Base-by-base conservation (phyloP, 1,284 basidiomycete genomes). In the Cryptococcus sp. region DNA sequence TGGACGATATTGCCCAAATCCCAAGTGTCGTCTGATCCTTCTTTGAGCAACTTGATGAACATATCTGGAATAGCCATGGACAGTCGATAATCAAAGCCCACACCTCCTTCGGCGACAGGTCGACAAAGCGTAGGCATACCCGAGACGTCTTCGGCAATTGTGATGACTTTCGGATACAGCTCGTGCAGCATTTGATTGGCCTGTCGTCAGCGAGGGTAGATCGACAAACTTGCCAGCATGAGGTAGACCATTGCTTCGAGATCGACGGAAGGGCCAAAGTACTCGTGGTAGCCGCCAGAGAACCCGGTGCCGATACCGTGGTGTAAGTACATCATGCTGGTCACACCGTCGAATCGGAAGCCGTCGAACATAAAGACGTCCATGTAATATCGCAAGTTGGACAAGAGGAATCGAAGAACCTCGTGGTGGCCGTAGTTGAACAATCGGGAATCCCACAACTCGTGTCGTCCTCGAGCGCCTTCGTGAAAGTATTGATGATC, bases 31-130 rank as follows among this genome's bases (percentile, higher is more conserved):
- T 98, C 94, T 4, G 72, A 59, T 68, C 82, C 84, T 74, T 98
- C 94, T 72, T 98, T 98, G 59, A 97, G 80, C 22, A 97, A 78
- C 74, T 98, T 97, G 79, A 98, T 98, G 91, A 92, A 98, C 92
- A 97, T 97, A 72, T 98, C 94, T 4, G 94, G 94, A 43, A 98
- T 82, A 9, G 94, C 94, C 94, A 98, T 98, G 22, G 90, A 90
- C 40, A 98, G 77, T 19, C 94, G 85, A 73, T 97, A 98, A 74
- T 98, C 94, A 72, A 98, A 98, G 1, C 94, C 94, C 43, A 98
- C 78, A 22, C 94, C 94, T 39, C 94, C 94, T 57, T 86, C 80
- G 19, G 75, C 63, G 23, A 86, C 83, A 0, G 91, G 83, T 16
- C 83, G 77, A 63, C 94, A 87, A 19, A 98, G 82, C 1, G 95